These are phyloP conservation scores for Suillus bovinus DNA, from an alignment of 768 basidiomycete species.

Conservation along the genomic window DNA sequence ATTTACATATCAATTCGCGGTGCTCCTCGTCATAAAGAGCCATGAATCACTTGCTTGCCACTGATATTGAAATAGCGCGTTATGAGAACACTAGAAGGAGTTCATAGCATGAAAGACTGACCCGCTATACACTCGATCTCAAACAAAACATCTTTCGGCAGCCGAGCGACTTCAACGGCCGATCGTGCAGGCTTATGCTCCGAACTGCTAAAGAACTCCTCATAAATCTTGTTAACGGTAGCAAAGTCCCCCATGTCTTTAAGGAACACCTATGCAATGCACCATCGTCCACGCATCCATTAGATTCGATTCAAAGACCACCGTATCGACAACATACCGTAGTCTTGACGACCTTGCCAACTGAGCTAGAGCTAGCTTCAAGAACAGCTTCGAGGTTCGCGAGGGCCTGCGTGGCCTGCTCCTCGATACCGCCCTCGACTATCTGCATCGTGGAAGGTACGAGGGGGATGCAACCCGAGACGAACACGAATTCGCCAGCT, in stretches of 20 bases:
- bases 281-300: too few species aligned
- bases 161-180: slow-evolving; percentile 83
- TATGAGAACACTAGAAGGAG: not conserved
- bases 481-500: slow-evolving; percentile 81
- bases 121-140: slow-evolving; percentile 91
- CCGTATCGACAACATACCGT: slow-evolving; percentile 55
- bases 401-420: slow-evolving; percentile 81
- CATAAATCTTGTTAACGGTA: slow-evolving; percentile 80
- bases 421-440: slow-evolving; percentile 73
- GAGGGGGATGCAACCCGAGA: slow-evolving; percentile 87
- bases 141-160: slow-evolving; percentile 89
- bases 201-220: slow-evolving; percentile 67
- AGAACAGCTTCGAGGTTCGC: slow-evolving; percentile 85
- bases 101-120: slow-evolving; percentile 30
- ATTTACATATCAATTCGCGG: not conserved
- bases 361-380: slow-evolving; percentile 75
- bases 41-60: not conserved
- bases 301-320: not conserved
- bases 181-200: slow-evolving; percentile 92
- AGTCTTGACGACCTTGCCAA: slow-evolving; percentile 86
- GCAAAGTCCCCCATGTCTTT: slow-evolving; percentile 92
- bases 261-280: slow-evolving; percentile 70
- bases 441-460: slow-evolving; percentile 71
- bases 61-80: not conserved
- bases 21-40: not conserved